phyloP scores from a whole-genome alignment of 176 grass and related monocot species.

The Aechmea fasciata region DNA sequence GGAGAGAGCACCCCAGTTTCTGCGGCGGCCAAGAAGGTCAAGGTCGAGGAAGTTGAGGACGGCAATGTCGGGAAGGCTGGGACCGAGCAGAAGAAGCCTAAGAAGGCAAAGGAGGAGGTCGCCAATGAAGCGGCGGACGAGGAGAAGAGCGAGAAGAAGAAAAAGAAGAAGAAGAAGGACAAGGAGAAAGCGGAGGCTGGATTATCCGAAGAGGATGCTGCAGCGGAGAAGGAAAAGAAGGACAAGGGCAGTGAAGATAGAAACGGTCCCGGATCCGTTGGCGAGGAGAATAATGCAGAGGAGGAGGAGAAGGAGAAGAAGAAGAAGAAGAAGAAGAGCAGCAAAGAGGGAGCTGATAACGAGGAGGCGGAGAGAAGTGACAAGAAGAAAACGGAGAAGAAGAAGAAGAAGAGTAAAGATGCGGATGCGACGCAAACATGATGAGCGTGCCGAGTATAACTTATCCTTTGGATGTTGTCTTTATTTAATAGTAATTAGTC shows the following conservation, averaged over 20 bases:
- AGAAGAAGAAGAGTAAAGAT: constrained; percentile 69
- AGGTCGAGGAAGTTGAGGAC: constrained; percentile 44
- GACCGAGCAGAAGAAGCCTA: constrained; percentile 3
- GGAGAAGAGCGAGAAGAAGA: constrained; percentile 64
- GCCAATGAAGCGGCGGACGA: constrained; percentile 11
- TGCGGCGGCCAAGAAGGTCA: constrained; percentile 52
- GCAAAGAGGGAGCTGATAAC: constrained; percentile 30
- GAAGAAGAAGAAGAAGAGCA: constrained; percentile 65
- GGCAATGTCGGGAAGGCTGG: not conserved
- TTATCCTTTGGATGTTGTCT: not conserved
- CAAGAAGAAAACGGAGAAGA: constrained; percentile 79
- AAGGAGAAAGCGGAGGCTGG: constrained; percentile 25
- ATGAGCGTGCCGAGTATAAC: not conserved
- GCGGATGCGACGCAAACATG: constrained; percentile 21
- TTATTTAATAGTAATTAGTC: not conserved
- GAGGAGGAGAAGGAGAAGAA: constrained; percentile 50
- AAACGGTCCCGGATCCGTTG: not conserved
- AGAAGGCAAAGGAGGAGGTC: not conserved
- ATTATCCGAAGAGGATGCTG: constrained; percentile 19
- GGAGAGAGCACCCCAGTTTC: constrained; percentile 13
- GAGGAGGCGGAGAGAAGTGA: constrained; percentile 44
- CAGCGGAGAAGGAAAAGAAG: constrained; percentile 25
- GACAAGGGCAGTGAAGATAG: constrained; percentile 29
- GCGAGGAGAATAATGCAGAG: constrained; percentile 8
- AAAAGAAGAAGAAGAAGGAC: constrained; percentile 85